Base-by-base conservation (phyloP, 2,329 filamentous ascomycete genomes). In the Sordariomycetes sp. region DNA sequence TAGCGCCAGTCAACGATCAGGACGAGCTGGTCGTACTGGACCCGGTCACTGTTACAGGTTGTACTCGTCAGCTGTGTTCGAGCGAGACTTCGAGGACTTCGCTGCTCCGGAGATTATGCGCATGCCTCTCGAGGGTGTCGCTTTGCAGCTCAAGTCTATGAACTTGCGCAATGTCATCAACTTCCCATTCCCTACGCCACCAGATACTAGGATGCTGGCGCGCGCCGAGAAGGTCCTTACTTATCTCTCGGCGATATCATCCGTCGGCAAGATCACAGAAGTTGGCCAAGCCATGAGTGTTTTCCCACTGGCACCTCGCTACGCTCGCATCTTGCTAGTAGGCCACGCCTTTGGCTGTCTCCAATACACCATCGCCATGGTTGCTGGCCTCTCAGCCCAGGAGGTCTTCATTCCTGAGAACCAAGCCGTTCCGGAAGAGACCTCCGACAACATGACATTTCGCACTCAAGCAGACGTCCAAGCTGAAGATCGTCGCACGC, bases 21-120 rank as follows among this genome's bases (percentile, higher is more conserved):
- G 92, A 61, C 86, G 92, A 70, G 92, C 92, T 37, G 92, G 93
- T 42, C 81, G 92, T 68, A 98, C 90, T 4, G 90, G 87, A 0
- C 88, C 92, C 2, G 92, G 92, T 7, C 93, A 98, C 58, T 96
- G 90, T 59, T 98, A 95, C 62, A 70, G 87, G 37, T 62, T 98
- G 5, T 98, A 94, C 59, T 95, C 88, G 0, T 94, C 87, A 10
- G 92, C 92, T 0, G 82, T 98, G 0, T 98, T 85, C 48, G 92
- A 92, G 58, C 73, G 86, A 37, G 87, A 93, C 45, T 94, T 98
- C 45, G 68, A 78, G 17, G 75, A 90, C 42, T 94, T 93, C 48
- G 79, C 85, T 0, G 79, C 88, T 17, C 90, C 92, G 0, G 92
- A 98, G 57, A 80, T 98, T 25, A 61, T 93, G 31, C 75, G 88